Conservation (phyloP, 306 rosid genomes). For the Vigna hirtella region DNA sequence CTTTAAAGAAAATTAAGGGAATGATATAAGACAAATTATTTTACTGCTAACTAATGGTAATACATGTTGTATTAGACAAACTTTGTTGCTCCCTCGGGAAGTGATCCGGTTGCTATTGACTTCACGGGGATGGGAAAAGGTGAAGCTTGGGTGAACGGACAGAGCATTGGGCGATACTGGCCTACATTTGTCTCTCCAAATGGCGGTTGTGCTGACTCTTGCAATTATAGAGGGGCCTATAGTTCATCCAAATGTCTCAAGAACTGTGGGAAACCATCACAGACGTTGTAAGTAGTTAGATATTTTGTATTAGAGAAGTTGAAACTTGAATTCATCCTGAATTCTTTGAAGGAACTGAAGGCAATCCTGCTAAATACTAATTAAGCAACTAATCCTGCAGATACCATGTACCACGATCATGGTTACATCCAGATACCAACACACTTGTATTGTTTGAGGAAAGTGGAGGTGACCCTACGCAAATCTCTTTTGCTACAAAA, state of each 20-base stretch:
- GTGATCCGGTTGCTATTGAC: slow-evolving; percentile 84
- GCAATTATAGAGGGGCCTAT: slow-evolving; percentile 72
- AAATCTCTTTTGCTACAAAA: slow-evolving; percentile 64
- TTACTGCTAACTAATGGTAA: slow-evolving; percentile 39
- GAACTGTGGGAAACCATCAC: slow-evolving; percentile 93
- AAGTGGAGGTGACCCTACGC: slow-evolving; percentile 80
- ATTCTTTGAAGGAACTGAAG: slow-evolving; percentile 33
- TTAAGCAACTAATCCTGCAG: slow-evolving; percentile 50
- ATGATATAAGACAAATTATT: neutral
- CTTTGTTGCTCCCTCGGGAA: slow-evolving; percentile 72
- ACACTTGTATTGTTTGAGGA: slow-evolving; percentile 86
- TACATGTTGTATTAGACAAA: slow-evolving; percentile 62
- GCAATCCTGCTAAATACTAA: slow-evolving; percentile 14
- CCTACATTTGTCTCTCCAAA: slow-evolving; percentile 63
- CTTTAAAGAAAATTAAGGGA: slow-evolving; percentile 21
- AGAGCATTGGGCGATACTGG: slow-evolving; percentile 97
- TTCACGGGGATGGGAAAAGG: slow-evolving; percentile 95
- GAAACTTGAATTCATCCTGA: slow-evolving; percentile 28
- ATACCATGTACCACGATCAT: slow-evolving; percentile 84
- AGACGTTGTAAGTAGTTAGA: slow-evolving; percentile 64
- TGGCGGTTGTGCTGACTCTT: slow-evolving; percentile 60
- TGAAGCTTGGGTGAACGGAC: slow-evolving; percentile 97
- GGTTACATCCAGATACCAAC: slow-evolving; percentile 72
- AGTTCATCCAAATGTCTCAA: slow-evolving; percentile 66
- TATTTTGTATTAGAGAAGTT: slow-evolving; percentile 13